These are phyloP conservation scores for Trichoderma hamatum DNA, from an alignment of 2,329 filamentous ascomycete species.

Conservation along the genomic window DNA sequence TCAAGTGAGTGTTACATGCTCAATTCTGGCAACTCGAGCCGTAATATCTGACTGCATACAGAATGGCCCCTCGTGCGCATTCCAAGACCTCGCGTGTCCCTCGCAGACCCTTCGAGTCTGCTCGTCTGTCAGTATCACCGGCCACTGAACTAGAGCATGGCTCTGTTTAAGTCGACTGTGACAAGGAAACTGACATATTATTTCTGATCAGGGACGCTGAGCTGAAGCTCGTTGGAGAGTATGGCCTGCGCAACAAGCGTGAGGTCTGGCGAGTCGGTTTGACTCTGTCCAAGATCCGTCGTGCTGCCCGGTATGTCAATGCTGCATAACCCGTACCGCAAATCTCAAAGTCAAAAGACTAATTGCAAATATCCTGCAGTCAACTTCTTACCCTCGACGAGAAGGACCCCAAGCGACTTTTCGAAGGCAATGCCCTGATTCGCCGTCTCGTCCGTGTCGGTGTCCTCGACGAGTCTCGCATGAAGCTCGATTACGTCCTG, in stretches of 20 bases:
- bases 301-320: constrained; percentile 88
- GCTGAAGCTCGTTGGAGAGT: constrained; percentile 99
- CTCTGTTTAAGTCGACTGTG: constrained; percentile 94
- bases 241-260: constrained; percentile 99
- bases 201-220: constrained; percentile 82
- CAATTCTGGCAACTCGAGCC: constrained; percentile 23
- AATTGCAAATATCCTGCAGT: constrained; percentile 55
- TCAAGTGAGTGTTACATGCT: constrained; percentile 42
- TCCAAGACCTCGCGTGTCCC: constrained; percentile 99
- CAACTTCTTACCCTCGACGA: constrained; percentile 99
- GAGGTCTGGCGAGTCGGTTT: constrained; percentile 99
- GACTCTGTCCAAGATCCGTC: constrained; percentile 99
- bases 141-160: constrained; percentile 98
- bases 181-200: constrained; percentile 66
- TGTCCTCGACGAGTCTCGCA: constrained; percentile 99
- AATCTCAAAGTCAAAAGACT: neutral
- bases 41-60: constrained; percentile 38
- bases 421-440: constrained; percentile 99
- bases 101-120: constrained; percentile 97
- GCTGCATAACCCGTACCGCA: neutral
- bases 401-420: constrained; percentile 99
- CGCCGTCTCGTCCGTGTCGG: constrained; percentile 99
- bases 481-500: constrained; percentile 99
- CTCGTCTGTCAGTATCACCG: constrained; percentile 97
- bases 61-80: constrained; percentile 66